phyloP scores from a whole-genome alignment of 2,329 filamentous ascomycete species.

The Ophiocordyceps camponoti-rufipedis region DNA sequence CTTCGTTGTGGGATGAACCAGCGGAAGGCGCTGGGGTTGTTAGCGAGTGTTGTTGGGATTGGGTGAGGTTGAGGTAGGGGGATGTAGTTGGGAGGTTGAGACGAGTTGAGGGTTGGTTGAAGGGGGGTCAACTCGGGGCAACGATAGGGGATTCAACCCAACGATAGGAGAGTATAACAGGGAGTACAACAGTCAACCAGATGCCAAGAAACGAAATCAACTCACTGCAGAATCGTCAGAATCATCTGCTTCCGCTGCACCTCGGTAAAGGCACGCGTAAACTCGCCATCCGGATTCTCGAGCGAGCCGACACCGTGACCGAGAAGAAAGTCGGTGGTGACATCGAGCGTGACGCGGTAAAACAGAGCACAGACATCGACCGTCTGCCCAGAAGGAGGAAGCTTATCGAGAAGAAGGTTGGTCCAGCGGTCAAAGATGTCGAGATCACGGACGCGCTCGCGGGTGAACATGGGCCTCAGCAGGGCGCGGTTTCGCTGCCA shows the following conservation, averaged over 20 bases:
- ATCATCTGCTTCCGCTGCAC: conserved; percentile 51
- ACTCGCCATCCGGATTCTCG: conserved; percentile 39
- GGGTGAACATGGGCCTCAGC: conserved; percentile 73
- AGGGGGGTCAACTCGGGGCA: too few relatives aligned
- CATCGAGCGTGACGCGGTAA: conserved; percentile 69
- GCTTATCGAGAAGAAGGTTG: conserved; percentile 3
- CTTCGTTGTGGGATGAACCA: conserved; percentile 41
- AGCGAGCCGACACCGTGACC: conserved; percentile 22
- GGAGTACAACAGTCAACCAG: neutral
- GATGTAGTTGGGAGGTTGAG: too few relatives aligned
- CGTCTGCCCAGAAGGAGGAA: conserved; percentile 26
- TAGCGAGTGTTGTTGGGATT: neutral
- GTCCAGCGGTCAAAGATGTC: conserved; percentile 47
- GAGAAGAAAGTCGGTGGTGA: conserved; percentile 71
- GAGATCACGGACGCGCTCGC: conserved; percentile 66
- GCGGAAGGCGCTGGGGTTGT: conserved; percentile 43
- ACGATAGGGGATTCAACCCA: too few relatives aligned
- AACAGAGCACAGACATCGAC: conserved; percentile 61
- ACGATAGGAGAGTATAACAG: too few relatives aligned
- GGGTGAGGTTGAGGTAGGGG: neutral
- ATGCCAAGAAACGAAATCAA: neutral
- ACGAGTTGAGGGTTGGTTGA: too few relatives aligned
- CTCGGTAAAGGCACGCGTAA: conserved; percentile 67
- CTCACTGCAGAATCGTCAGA: conserved; percentile 6
- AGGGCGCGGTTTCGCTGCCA: conserved; percentile 69